These are phyloP conservation scores for Aspergillus flavus DNA, from an alignment of 2,329 filamentous ascomycete species.

Conservation along the genomic window DNA sequence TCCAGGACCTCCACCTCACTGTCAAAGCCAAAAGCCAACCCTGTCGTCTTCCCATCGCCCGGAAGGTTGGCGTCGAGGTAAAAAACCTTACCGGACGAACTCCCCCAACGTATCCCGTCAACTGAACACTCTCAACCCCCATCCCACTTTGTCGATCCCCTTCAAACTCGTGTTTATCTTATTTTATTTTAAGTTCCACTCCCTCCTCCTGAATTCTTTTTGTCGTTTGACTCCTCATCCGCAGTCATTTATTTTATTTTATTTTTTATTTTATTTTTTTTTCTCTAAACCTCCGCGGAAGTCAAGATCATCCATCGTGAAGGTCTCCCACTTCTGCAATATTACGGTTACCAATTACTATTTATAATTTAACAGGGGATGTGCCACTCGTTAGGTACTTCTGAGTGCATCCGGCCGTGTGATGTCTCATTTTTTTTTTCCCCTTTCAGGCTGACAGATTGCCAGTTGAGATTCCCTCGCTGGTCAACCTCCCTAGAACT, in stretches of 20 bases:
- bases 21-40: background rate
- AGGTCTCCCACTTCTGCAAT: background rate
- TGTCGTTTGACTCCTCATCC: background rate
- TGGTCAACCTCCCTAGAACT: background rate
- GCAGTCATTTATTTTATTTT: background rate
- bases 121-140: background rate
- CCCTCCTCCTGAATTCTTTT: background rate
- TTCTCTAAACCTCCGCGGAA: background rate
- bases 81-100: slow-evolving; percentile 7
- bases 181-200: background rate
- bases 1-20: background rate
- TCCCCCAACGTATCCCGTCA: background rate
- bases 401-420: slow-evolving; percentile 1
- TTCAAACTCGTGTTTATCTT: background rate
- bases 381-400: background rate
- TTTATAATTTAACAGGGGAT: background rate
- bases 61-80: background rate
- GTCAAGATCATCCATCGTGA: too few relatives aligned
- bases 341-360: background rate
- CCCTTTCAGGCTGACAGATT: background rate
- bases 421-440: slow-evolving; percentile 9
- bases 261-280: background rate
- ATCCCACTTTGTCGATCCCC: background rate
- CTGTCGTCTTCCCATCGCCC: background rate
- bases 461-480: background rate